These are phyloP conservation scores for Collybiopsis luxurians DNA, from an alignment of 768 basidiomycete genomes.

Conservation along the genomic window DNA sequence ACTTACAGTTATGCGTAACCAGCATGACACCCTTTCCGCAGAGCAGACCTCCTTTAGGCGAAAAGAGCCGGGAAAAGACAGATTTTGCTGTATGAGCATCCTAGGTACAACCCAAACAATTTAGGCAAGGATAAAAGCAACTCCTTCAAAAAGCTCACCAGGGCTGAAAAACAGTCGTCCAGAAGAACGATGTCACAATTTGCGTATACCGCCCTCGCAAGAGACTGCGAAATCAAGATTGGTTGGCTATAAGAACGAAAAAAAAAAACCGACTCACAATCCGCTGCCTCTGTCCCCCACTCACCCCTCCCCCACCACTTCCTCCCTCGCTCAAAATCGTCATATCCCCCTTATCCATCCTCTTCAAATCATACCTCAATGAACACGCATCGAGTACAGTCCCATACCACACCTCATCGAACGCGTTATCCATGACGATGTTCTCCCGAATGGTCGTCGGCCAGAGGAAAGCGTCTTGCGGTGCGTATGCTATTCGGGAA, in stretches of 20 bases:
- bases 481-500: not conserved
- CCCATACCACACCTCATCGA: not conserved
- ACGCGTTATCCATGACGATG: not conserved
- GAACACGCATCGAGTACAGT: conserved; percentile 2
- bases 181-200: not conserved
- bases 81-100: conserved; percentile 5
- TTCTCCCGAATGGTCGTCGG: conserved; percentile 3
- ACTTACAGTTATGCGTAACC: conserved; percentile 6
- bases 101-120: not conserved
- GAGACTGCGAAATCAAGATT: not conserved
- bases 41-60: not conserved
- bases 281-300: conserved; percentile 4
- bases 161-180: conserved; percentile 5
- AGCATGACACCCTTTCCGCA: not conserved
- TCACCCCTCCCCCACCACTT: conserved; percentile 1
- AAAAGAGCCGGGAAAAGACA: conserved; percentile 4
- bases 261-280: not conserved
- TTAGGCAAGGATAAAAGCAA: not conserved
- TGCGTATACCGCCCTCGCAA: conserved; percentile 1
- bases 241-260: not conserved
- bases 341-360: not conserved
- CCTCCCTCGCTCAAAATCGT: not conserved
- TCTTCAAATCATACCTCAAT: not conserved
- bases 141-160: not conserved
- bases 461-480: conserved; percentile 5